Base-by-base conservation (phyloP, 371 early-diverging fungal species). In the Zychaea mexicana region DNA sequence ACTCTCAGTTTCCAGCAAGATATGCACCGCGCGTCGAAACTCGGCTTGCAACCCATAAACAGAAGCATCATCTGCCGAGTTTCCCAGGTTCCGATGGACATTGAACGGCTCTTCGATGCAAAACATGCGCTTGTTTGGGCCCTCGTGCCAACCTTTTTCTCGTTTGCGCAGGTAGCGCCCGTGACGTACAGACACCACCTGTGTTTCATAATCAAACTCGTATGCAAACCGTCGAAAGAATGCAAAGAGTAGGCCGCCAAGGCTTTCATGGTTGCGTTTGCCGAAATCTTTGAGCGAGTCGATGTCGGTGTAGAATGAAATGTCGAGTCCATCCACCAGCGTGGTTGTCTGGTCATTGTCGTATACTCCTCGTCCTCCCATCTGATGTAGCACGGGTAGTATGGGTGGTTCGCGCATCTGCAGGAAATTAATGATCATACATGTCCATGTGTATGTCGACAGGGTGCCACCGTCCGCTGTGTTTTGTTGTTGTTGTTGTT, bases 41-140 rank as follows among this genome's bases (percentile, higher is more conserved):
- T 97, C 97, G 15, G 74, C 64, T 39, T 85, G 73, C 52, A 97
- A 67, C 1, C 95, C 96, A 31, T 79, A 78, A 0, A 94, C 90
- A 13, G 92, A 87, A 0, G 84, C 76, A 32, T 74, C 82, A 73
- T 96, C 95, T 1, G 94, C 95, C 15, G 93, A 91, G 65, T 97
- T 95, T 0, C 94, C 96, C 2, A 97, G 78, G 63, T 97, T 97
- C 39, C 95, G 82, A 42, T 85, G 75, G 0, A 88, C 85, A 64
- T 90, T 88, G 67, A 97, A 93, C 1, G 96, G 96, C 69, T 95
- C 95, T 68, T 97, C 96, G n/a, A 96, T 86, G 70, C 96, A 93
- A 19, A 96, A 76, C 39, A 89, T 78, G 57, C 84, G 72, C 58
- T 83, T 86, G 53, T 83, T 68, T 22, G 71, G 71, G 2, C 78